Base-by-base conservation (phyloP, 768 basidiomycete genomes). In the Floccularia luteovirens region DNA sequence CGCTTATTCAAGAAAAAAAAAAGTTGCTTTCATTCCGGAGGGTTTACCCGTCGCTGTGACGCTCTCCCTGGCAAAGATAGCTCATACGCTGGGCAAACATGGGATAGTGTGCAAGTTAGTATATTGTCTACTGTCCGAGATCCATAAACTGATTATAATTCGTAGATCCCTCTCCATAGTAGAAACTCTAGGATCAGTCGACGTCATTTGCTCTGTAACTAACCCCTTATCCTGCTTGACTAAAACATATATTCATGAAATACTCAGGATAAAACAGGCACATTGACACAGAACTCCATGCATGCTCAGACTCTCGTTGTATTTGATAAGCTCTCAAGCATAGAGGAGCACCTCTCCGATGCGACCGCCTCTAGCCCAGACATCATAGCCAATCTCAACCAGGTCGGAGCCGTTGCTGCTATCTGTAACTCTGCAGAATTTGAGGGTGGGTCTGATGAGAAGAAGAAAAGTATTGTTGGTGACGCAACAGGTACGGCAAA, bases 141-240 rank as follows among this genome's bases (percentile, higher is more conserved):
- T 13, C 8, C 5, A 4, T 39, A 32, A 31, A n/a, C 42, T 46
- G 5, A 45, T 17, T 19, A 14, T 19, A 10, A 25, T 21, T 3
- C 31, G 34, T 49, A 73, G 72, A 48, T 74, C 74, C 2, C 60
- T 84, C 17, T 67, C 77, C 19, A 82, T 77, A 4, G 77, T 84
- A 22, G 81, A 84, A 54, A 77, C 76, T 5, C 63, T 84, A 4
- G 81, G 82, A 5, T 67, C 72, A 6, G 77, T 82, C 52, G 73
- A 74, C 39, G 69, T 69, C 7, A 53, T 70, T 24, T 64, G 63
- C 36, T 68, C 66, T 3, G 57, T 56, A 44, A 11, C 46, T 39
- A 20, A 30, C 27, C 7, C 2, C 17, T 39, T 16, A 28, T 7
- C 19, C 6, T 28, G 6, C n/a, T 5, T 5, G 19, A 8, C 6